phyloP scores from a whole-genome alignment of 805 yeast genomes.

The Sungouiozyma ichnusensis region DNA sequence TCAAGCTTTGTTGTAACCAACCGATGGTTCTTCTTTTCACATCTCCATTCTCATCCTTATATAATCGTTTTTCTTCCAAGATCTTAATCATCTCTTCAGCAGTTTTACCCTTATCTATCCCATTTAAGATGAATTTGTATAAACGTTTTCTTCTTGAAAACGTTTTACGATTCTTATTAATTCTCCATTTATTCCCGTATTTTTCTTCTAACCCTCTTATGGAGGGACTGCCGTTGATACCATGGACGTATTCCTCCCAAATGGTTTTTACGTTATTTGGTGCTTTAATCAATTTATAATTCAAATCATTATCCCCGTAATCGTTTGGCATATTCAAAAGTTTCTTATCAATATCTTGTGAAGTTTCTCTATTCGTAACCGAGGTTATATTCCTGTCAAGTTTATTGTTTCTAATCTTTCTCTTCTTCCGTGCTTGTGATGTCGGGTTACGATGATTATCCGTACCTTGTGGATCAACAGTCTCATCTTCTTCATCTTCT shows the following conservation, averaged over 20 bases:
- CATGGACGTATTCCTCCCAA: slow-evolving; percentile 33
- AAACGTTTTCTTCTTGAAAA: slow-evolving; percentile 29
- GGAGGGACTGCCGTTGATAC: slow-evolving; percentile 34
- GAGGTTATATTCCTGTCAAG: slow-evolving; percentile 13
- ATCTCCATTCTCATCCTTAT: slow-evolving; percentile 27
- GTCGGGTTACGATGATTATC: too few species aligned
- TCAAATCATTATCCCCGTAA: slow-evolving; percentile 4
- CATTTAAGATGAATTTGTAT: slow-evolving; percentile 27
- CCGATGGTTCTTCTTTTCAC: slow-evolving; percentile 28
- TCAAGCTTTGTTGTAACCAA: slow-evolving; percentile 29
- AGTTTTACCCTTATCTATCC: slow-evolving; percentile 26
- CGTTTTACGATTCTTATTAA: slow-evolving; percentile 27
- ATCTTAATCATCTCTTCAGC: slow-evolving; percentile 27
- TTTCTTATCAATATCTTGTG: neutral
- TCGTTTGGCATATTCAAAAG: neutral
- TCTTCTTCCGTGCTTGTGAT: slow-evolving; percentile 5
- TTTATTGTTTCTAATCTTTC: slow-evolving; percentile 5
- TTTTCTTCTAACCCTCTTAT: slow-evolving; percentile 32
- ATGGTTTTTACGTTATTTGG: slow-evolving; percentile 27
- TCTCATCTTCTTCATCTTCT: slow-evolving; percentile 13
- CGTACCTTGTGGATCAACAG: too few species aligned
- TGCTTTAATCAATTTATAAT: slow-evolving; percentile 25
- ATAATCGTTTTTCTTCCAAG: slow-evolving; percentile 24
- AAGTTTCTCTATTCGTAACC: slow-evolving; percentile 3
- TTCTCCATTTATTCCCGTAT: slow-evolving; percentile 35